Evolutionary conservation across 2,329 filamentous ascomycete genomes (phyloP).

Genomic region (Furcasterigmium sp.): DNA sequence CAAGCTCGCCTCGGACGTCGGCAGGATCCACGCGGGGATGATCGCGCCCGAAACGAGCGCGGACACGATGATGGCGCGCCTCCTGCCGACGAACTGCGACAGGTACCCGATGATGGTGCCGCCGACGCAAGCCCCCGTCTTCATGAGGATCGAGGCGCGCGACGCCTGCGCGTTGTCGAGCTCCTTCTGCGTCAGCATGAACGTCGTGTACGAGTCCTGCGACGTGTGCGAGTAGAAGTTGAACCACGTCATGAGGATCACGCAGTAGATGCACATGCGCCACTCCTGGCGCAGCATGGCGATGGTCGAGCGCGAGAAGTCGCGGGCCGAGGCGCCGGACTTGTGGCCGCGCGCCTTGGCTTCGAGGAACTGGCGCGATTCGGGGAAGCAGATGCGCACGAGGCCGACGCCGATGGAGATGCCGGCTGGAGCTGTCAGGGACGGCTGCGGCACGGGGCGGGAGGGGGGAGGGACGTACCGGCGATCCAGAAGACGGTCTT

Average conservation of each 20-base stretch:
- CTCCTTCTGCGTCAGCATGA: slow-evolving; percentile 69
- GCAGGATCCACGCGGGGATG: slow-evolving; percentile 68
- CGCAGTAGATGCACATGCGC: slow-evolving; percentile 72
- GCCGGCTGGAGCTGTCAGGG: slow-evolving; percentile 36
- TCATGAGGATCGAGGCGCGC: slow-evolving; percentile 77
- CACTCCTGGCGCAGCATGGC: slow-evolving; percentile 65
- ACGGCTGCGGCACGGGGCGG: slow-evolving; percentile 6
- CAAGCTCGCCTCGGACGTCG: slow-evolving; percentile 51
- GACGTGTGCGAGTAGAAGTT: slow-evolving; percentile 74
- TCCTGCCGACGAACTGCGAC: slow-evolving; percentile 70
- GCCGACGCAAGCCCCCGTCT: slow-evolving; percentile 69
- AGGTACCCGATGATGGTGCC: slow-evolving; percentile 69
- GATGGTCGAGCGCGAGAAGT: slow-evolving; percentile 66
- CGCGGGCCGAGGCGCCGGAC: slow-evolving; percentile 29
- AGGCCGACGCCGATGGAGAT: slow-evolving; percentile 65
- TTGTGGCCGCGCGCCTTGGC: slow-evolving; percentile 57
- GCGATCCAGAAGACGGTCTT: slow-evolving; percentile 73
- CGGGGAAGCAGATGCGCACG: slow-evolving; percentile 63
- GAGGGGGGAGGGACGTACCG: slow-evolving; percentile 24
- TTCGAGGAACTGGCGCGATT: slow-evolving; percentile 70
- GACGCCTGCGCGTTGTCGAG: slow-evolving; percentile 58
- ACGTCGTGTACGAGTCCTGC: slow-evolving; percentile 78
- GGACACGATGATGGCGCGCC: slow-evolving; percentile 59
- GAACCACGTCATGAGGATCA: slow-evolving; percentile 74
- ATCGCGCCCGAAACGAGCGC: slow-evolving; percentile 54